Conservation (phyloP, 352 stramenopile species). For the Phytophthora vignae region DNA sequence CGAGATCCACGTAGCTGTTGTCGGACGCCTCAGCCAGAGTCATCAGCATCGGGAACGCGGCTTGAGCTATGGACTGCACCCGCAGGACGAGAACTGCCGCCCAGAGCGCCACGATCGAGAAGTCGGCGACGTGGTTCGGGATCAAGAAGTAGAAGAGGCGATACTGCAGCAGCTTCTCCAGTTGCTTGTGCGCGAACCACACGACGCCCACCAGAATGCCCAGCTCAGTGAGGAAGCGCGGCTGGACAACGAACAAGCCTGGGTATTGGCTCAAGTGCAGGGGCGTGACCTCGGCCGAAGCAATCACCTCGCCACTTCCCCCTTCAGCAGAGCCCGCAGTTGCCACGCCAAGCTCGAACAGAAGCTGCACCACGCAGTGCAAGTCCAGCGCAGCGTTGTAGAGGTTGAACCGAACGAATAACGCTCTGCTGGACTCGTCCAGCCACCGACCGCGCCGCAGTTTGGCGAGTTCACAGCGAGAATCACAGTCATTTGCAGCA, state of each 20-base stretch:
- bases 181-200: constrained; percentile 59
- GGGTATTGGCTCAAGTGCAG: constrained; percentile 64
- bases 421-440: constrained; percentile 50
- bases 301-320: constrained; percentile 39
- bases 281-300: constrained; percentile 40
- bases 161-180: constrained; percentile 65
- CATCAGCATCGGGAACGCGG: constrained; percentile 49
- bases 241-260: constrained; percentile 49
- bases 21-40: constrained; percentile 42
- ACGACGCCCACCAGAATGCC: constrained; percentile 46
- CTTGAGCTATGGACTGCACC: constrained; percentile 38
- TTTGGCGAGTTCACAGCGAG: constrained; percentile 46
- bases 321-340: constrained; percentile 28
- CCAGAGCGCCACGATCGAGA: constrained; percentile 58
- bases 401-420: constrained; percentile 73
- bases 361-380: constrained; percentile 54
- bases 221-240: constrained; percentile 62
- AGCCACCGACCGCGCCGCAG: constrained; percentile 59
- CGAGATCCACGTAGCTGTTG: constrained; percentile 48
- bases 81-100: constrained; percentile 40
- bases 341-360: constrained; percentile 64
- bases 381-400: constrained; percentile 65
- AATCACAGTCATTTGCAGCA: constrained; percentile 27
- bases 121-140: constrained; percentile 59
- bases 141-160: constrained; percentile 73